Evolutionary conservation across 1,284 basidiomycete species (phyloP), one percentile per base, ranked within the genome.

Genomic region (Coniophora puteana): DNA sequence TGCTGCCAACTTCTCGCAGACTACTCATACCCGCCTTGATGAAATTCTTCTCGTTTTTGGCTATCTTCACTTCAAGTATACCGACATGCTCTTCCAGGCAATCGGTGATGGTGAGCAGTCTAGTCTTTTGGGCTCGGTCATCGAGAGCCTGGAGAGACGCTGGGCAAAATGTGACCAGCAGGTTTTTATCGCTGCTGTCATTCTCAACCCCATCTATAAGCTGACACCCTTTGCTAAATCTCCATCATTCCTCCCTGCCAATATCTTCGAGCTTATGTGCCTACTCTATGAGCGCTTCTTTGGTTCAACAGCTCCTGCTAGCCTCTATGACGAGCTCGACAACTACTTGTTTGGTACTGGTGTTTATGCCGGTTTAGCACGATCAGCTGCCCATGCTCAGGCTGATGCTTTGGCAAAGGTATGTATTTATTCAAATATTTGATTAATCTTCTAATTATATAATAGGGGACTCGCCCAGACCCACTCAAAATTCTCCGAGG

Each of bases 131-230:
- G 24, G 43, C 10, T 52, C 51, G 8, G 53, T 71, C 24, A 34
- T 62, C 1, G 27, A 36, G 1, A 68, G 67, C 48, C 52, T 74
- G 36, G 65, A 74, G 41, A 45, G 36, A 25, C 59, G 59, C 0
- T 74, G 70, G 70, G 35, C 29, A 13, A 67, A 67, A 29, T 46
- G 55, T 7, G 68, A 73, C 49, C 66, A 71, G 44, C 63, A 67
- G 25, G 45, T 66, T 6, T 71, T 68, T 44, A 61, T 72, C 43
- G 58, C 64, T 4, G 60, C 66, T 4, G 45, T 71, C 2, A 40
- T 71, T 21, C 42, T 70, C 21, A 71, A 73, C 50, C 67, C 61
- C 2, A 61, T 62, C 40, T 35, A 27, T 14, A 27, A 27, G 14
- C 10, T 27, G 10, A 27, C 10, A 14, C 26, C 26, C 10, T 27